A percentile compares a stretch with the other conserved stretches of the same genome.
Evolutionary conservation across 1,139 yeast species (phyloP).

Genomic region (Candida tropicalis): DNA sequence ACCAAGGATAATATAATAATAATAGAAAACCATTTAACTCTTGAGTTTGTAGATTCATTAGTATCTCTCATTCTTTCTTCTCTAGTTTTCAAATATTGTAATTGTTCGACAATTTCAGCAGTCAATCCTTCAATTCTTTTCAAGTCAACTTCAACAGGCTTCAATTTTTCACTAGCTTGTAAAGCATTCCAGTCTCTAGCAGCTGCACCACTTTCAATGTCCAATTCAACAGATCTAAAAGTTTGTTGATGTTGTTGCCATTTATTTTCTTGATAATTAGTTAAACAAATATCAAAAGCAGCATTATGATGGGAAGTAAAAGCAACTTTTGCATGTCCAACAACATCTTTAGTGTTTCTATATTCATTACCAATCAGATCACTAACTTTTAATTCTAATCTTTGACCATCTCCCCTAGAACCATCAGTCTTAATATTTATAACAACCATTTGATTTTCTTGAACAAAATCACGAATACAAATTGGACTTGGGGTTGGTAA

Average conservation of each 20-base stretch:
- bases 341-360: constrained; percentile 64
- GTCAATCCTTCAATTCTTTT: constrained; percentile 83
- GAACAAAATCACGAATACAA: constrained; percentile 90
- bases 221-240: constrained; percentile 74
- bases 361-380: constrained; percentile 75
- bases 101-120: constrained; percentile 74
- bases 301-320: constrained; percentile 84
- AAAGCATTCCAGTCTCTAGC: constrained; percentile 98
- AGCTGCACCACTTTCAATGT: constrained; percentile 92
- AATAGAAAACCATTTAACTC: constrained; percentile 84
- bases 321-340: constrained; percentile 69
- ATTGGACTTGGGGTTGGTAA: constrained; percentile 38
- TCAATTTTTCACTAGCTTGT: constrained; percentile 89
- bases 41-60: constrained; percentile 86
- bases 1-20: constrained; percentile 67
- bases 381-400: constrained; percentile 59
- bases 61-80: constrained; percentile 95
- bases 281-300: constrained; percentile 90
- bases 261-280: constrained; percentile 55
- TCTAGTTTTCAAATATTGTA: constrained; percentile 81
- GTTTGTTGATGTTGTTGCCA: constrained; percentile 33
- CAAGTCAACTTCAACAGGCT: constrained; percentile 88
- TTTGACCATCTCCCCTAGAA: constrained; percentile 81
- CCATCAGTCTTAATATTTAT: constrained; percentile 78
- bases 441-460: constrained; percentile 82